phyloP scores from a whole-genome alignment of 306 rosid species.

The Spatholobus suberectus region DNA sequence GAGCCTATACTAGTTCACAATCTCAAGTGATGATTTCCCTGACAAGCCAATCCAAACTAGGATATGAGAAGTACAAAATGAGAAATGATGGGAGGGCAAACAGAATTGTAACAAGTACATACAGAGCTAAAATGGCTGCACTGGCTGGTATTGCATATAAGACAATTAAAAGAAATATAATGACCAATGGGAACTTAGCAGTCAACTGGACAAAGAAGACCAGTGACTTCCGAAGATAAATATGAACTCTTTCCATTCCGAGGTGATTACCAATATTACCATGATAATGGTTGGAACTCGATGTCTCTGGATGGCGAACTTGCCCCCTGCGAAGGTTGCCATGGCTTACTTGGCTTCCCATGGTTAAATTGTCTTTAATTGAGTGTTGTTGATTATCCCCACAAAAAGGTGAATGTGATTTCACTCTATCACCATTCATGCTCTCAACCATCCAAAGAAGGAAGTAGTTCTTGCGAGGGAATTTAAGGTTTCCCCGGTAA shows the following conservation, averaged over 20 bases:
- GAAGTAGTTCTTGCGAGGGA: conserved; percentile 95
- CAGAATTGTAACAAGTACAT: conserved; percentile 78
- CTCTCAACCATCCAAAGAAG: conserved; percentile 99
- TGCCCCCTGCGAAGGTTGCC: conserved; percentile 68
- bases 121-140: conserved; percentile 86
- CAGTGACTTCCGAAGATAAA: conserved; percentile 68
- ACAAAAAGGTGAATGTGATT: conserved; percentile 60
- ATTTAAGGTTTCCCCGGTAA: conserved; percentile 77
- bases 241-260: conserved; percentile 61
- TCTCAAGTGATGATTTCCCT: conserved; percentile 80
- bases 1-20: conserved; percentile 13
- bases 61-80: conserved; percentile 90
- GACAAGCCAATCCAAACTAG: conserved; percentile 98
- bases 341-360: conserved; percentile 56
- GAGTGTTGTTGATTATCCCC: conserved; percentile 66
- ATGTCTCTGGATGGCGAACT: conserved; percentile 56
- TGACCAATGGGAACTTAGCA: conserved; percentile 89
- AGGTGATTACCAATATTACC: conserved; percentile 48
- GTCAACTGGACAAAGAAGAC: conserved; percentile 85
- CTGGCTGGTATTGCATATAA: conserved; percentile 94
- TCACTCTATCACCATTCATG: conserved; percentile 89
- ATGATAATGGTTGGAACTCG: conserved; percentile 44
- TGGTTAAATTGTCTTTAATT: conserved; percentile 53
- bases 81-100: conserved; percentile 94
- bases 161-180: conserved; percentile 81